Evolutionary conservation across 2,329 filamentous ascomycete genomes (phyloP).

Genomic region (Tolypocladium nubicola): DNA sequence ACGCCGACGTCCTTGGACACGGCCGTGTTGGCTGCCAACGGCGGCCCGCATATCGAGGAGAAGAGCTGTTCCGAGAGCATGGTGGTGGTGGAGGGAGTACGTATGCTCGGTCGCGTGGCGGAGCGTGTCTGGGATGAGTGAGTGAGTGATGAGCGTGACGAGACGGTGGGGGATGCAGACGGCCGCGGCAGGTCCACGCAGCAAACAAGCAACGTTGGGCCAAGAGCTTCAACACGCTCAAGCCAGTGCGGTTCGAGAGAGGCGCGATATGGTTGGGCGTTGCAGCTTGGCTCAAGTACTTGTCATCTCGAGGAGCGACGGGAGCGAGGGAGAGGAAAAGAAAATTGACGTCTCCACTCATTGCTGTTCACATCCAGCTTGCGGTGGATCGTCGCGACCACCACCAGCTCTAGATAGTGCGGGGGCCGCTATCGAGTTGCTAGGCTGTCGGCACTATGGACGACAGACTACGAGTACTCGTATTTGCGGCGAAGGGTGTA

Average conservation of each 20-base stretch:
- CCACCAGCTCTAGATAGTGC: neutral
- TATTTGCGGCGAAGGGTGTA: too few species aligned
- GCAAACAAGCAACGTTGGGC: neutral
- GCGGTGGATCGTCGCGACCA: neutral
- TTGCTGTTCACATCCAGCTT: neutral
- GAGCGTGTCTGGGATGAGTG: neutral
- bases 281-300: neutral
- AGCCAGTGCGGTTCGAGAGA: neutral
- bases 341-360: neutral
- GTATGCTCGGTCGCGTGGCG: neutral
- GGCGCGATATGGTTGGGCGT: neutral
- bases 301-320: neutral
- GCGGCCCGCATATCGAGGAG: conserved; percentile 46
- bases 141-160: neutral
- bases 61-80: conserved; percentile 54
- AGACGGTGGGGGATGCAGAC: neutral
- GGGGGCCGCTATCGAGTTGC: too few species aligned
- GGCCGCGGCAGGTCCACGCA: neutral
- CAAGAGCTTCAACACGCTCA: too few species aligned
- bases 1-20: conserved; percentile 74
- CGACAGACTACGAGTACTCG: too few species aligned
- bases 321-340: neutral
- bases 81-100: neutral
- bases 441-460: too few species aligned
- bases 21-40: conserved; percentile 49